Evolutionary conservation across 371 early-diverging fungal genomes (phyloP).

Genomic region (Mortierella sp.): DNA sequence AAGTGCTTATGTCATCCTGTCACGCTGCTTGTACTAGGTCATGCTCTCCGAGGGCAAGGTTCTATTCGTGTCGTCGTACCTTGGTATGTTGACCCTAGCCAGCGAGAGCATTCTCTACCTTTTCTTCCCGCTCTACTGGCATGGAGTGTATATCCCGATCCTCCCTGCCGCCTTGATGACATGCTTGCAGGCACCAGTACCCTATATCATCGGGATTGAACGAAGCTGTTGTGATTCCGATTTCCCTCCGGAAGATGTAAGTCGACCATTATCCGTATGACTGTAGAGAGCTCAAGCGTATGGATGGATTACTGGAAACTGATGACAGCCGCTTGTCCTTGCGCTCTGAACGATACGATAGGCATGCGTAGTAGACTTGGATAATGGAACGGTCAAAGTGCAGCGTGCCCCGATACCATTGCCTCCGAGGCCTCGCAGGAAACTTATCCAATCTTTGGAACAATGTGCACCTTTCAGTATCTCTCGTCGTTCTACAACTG

Average conservation of each 20-base stretch:
- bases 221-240: conserved; percentile 66
- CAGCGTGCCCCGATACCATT: conserved; percentile 55
- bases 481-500: conserved; percentile 2
- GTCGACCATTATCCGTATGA: conserved; percentile 3
- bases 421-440: conserved; percentile 65
- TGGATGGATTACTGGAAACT: too few species aligned
- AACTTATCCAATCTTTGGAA: conserved; percentile 63
- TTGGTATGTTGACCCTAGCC: conserved; percentile 79
- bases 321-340: too few species aligned
- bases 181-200: conserved; percentile 85
- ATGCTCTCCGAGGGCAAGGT: conserved; percentile 80
- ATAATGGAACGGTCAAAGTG: conserved; percentile 65
- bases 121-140: conserved; percentile 85
- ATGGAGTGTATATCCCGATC: conserved; percentile 84
- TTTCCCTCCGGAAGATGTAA: conserved; percentile 70
- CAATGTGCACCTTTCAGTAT: conserved; percentile 61
- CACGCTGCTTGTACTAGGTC: conserved; percentile 47
- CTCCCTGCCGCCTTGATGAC: conserved; percentile 76
- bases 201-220: conserved; percentile 82
- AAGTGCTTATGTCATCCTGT: too few species aligned
- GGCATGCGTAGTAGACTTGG: conserved; percentile 69
- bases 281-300: too few species aligned
- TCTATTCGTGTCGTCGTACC: conserved; percentile 74
- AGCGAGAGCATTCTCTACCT: conserved; percentile 76
- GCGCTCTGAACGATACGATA: too few species aligned